phyloP scores from a whole-genome alignment of 2,329 filamentous ascomycete genomes.

The Monosporascus sp. region DNA sequence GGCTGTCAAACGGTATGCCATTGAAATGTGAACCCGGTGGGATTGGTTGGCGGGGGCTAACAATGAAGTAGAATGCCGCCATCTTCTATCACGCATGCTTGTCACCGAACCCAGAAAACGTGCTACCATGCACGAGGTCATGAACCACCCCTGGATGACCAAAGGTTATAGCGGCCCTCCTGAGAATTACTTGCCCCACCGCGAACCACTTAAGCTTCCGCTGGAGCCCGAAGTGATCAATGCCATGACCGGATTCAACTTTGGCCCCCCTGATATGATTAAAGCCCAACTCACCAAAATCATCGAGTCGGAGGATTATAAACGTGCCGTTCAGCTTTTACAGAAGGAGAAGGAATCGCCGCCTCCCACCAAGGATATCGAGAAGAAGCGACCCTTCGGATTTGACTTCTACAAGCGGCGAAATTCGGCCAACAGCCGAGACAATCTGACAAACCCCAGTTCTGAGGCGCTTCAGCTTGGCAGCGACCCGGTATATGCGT shows the following conservation, averaged over 20 bases:
- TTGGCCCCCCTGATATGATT: constrained; percentile 82
- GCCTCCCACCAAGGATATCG: constrained; percentile 56
- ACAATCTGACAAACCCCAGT: constrained; percentile 80
- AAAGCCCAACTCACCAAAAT: constrained; percentile 73
- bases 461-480: constrained; percentile 78
- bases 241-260: constrained; percentile 98
- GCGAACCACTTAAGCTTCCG: constrained; percentile 81
- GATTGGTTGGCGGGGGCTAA: constrained; percentile 28
- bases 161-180: constrained; percentile 84
- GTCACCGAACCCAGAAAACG: constrained; percentile 88
- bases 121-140: constrained; percentile 83
- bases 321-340: constrained; percentile 69
- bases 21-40: constrained; percentile 1
- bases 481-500: constrained; percentile 86
- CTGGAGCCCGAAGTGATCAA: constrained; percentile 78
- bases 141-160: constrained; percentile 92
- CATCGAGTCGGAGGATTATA: constrained; percentile 93
- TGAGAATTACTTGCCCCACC: constrained; percentile 79
- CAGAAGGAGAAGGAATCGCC: constrained; percentile 60
- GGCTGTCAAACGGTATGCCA: constrained; percentile 76
- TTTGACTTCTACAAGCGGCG: constrained; percentile 97
- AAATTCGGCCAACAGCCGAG: constrained; percentile 82
- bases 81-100: constrained; percentile 89
- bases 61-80: constrained; percentile 70
- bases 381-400: constrained; percentile 79